Evolutionary conservation across 352 stramenopile species (phyloP).

Genomic region (Globisporangium ultimum): DNA sequence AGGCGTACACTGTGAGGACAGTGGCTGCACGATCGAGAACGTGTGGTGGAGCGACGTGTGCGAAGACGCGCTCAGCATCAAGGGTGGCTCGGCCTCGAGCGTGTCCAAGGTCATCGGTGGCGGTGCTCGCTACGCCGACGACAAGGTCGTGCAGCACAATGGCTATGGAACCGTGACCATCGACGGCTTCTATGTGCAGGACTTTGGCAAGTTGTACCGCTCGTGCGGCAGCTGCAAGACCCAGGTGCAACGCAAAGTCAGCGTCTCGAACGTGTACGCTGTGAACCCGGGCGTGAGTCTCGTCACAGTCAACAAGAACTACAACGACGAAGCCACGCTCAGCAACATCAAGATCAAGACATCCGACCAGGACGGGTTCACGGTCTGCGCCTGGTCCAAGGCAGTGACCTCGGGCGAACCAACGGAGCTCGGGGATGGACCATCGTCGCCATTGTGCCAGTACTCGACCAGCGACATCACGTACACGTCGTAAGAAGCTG

Average conservation of each 20-base stretch:
- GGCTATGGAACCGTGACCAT: not conserved
- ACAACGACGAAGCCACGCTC: constrained; percentile 17
- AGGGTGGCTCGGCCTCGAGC: not conserved
- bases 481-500: constrained; percentile 1
- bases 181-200: not conserved
- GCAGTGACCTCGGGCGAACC: constrained; percentile 2
- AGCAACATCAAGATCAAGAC: constrained; percentile 21
- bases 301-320: constrained; percentile 29
- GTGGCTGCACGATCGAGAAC: not conserved
- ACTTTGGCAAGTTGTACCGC: not conserved
- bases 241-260: not conserved
- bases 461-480: constrained; percentile 4
- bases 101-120: not conserved
- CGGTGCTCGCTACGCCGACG: not conserved
- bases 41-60: not conserved
- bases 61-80: not conserved
- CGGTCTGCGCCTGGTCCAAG: not conserved
- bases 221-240: not conserved
- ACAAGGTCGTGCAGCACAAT: not conserved
- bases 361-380: not conserved
- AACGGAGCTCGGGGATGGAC: not conserved
- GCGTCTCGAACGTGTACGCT: constrained; percentile 11
- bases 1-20: not conserved
- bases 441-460: constrained; percentile 1
- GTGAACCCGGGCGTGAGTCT: constrained; percentile 18